Evolutionary conservation across 805 yeast genomes (phyloP).

Genomic region (Isabelozyma pseudorhagii): DNA sequence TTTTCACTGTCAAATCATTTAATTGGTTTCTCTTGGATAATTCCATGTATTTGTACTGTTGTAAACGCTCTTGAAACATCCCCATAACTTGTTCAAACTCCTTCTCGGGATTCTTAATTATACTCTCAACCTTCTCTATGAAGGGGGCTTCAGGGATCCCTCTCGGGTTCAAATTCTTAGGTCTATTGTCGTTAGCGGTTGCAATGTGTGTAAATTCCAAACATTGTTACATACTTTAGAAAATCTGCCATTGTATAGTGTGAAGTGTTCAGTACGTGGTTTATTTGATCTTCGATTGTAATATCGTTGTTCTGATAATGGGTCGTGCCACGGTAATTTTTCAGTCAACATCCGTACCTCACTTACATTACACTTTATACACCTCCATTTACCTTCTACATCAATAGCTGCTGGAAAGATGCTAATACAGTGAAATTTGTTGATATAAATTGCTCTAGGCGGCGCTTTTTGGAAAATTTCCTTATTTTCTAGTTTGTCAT

Average conservation of each 20-base stretch:
- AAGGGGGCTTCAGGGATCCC: conserved; percentile 98
- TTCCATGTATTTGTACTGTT: conserved; percentile 89
- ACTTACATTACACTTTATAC: too few species aligned
- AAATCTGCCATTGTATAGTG: conserved; percentile 22
- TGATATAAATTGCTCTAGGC: too few species aligned
- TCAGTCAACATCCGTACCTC: neutral
- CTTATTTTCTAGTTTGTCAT: too few species aligned
- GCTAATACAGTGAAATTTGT: too few species aligned
- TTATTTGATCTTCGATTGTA: neutral
- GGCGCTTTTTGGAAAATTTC: too few species aligned
- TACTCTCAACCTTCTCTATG: conserved; percentile 75
- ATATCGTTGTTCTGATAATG: neutral
- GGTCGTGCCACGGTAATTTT: neutral
- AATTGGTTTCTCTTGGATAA: conserved; percentile 48
- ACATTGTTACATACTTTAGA: conserved; percentile 23
- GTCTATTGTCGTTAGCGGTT: conserved; percentile 26
- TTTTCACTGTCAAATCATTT: conserved; percentile 57
- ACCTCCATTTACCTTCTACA: too few species aligned
- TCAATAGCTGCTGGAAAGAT: too few species aligned
- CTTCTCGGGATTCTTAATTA: conserved; percentile 56
- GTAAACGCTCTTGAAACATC: conserved; percentile 81
- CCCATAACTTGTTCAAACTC: conserved; percentile 70
- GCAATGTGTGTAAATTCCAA: neutral
- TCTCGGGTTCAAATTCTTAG: conserved; percentile 72
- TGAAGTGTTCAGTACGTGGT: too few species aligned